Evolutionary conservation across 2,329 filamentous ascomycete species (phyloP).

Genomic region (Cercospora brassicicola): DNA sequence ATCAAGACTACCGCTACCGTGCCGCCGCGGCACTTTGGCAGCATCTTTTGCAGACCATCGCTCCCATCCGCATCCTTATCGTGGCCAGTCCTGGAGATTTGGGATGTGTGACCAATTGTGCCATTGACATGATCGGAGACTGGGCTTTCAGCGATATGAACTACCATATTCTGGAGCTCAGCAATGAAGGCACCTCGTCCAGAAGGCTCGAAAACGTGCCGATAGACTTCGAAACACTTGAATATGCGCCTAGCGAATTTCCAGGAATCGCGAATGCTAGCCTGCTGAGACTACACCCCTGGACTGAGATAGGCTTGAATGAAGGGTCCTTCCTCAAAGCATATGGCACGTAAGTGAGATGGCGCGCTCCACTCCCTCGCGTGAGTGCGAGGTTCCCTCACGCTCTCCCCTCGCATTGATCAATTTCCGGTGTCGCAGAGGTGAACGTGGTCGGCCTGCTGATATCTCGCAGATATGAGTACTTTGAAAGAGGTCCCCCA

Average conservation of each 20-base stretch:
- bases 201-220: not conserved
- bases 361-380: not conserved
- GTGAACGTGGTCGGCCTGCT: not conserved
- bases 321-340: slow-evolving; percentile 72
- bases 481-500: slow-evolving; percentile 61
- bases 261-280: slow-evolving; percentile 31
- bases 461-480: slow-evolving; percentile 56
- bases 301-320: slow-evolving; percentile 67
- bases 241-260: slow-evolving; percentile 19
- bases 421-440: not conserved
- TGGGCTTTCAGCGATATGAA: slow-evolving; percentile 40
- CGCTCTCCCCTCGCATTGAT: not conserved
- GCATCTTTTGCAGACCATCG: slow-evolving; percentile 55
- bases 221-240: slow-evolving; percentile 13
- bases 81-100: slow-evolving; percentile 62
- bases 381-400: not conserved
- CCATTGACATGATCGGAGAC: slow-evolving; percentile 52
- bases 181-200: not conserved
- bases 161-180: slow-evolving; percentile 35
- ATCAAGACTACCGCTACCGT: slow-evolving; percentile 33
- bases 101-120: slow-evolving; percentile 59
- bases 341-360: slow-evolving; percentile 54
- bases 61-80: slow-evolving; percentile 48
- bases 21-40: slow-evolving; percentile 50
- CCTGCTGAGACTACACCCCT: slow-evolving; percentile 62